Evolutionary conservation across 2,329 filamentous ascomycete genomes (phyloP).

Genomic region (Aspergillus flavus): DNA sequence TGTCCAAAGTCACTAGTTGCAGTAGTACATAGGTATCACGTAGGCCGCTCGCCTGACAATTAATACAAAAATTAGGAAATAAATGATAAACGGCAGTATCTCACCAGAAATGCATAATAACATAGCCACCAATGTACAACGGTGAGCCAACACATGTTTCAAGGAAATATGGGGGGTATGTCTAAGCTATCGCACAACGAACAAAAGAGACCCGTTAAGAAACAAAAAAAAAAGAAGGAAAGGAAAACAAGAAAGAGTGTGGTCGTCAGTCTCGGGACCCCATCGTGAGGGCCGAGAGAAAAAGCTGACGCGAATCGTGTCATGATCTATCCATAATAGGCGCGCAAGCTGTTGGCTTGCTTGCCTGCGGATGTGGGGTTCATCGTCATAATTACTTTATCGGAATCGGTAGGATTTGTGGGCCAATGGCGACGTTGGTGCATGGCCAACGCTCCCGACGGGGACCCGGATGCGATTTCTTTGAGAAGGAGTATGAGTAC

Average conservation of each 20-base stretch:
- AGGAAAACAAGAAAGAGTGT: conserved; percentile 6
- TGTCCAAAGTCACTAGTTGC: conserved; percentile 5
- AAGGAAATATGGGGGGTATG: conserved; percentile 17
- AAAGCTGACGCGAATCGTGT: background rate
- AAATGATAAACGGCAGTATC: conserved; percentile 6
- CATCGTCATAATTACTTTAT: conserved; percentile 16
- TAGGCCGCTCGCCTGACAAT: conserved; percentile 13
- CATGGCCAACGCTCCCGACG: conserved; percentile 32
- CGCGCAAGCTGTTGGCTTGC: background rate
- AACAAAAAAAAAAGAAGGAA: background rate
- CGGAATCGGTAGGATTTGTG: conserved; percentile 46
- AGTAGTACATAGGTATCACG: conserved; percentile 15
- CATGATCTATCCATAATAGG: conserved; percentile 4
- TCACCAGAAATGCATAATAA: conserved; percentile 16
- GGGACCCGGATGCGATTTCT: conserved; percentile 39
- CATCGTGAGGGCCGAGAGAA: background rate
- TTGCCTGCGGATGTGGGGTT: background rate
- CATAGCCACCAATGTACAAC: conserved; percentile 8
- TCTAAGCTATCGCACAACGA: conserved; percentile 12
- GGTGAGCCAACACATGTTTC: conserved; percentile 11
- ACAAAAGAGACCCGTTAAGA: conserved; percentile 20
- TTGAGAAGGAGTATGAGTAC: conserved; percentile 48
- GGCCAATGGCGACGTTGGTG: conserved; percentile 44
- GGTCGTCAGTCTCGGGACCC: background rate
- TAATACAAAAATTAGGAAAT: conserved; percentile 17